Base-by-base conservation (phyloP, 2,329 filamentous ascomycete genomes). In the Apiospora sp. region DNA sequence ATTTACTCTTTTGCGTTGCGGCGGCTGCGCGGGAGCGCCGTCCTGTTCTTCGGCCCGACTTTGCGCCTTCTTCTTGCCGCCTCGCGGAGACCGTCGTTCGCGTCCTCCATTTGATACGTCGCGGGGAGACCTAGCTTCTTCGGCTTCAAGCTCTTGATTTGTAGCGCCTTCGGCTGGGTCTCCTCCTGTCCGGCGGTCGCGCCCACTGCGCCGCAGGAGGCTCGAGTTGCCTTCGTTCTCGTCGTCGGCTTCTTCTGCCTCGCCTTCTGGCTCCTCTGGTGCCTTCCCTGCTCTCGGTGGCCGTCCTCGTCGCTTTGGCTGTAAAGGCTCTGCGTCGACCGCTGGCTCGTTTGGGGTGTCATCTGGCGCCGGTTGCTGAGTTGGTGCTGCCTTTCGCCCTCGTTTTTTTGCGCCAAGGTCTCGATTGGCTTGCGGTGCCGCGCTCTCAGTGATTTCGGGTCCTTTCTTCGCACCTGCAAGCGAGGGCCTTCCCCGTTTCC, bases 201-300 rank as follows among this genome's bases (percentile, higher is more conserved):
- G 43, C 12, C 41, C 71, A 51, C 68, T 71, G n/a, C 72, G 41
- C 4, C 71, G 43, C 14, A 72, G 41, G 19, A 73, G 43, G 51
- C 71, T 73, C 16, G 72, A 72, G 68, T 74, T 49, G 44, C 61
- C 69, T 67, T 81, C 79, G n/a, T 79, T 76, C 68, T 80, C 79
- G 44, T 80, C 78, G 44, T 80, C 79, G 24, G 79, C 78, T 64
- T 81, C 78, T 30, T 79, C 79, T 58, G 74, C 78, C 71, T 76
- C 75, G 10, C 71, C 67, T 43, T 74, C 73, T 48, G 74, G 72
- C n/a, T 30, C 68, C 5, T 67, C 49, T 24, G 24, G 43, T 14
- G 72, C 14, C 46, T 64, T 69, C 24, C 71, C 54, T 41, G 19
- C 34, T n/a, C 34, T 37, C 22, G 58, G 58, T 10, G 72, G 76